Percentiles rank a stretch among this genome's conserved stretches.
phyloP scores from a whole-genome alignment of 495 filamentous ascomycete species.

The Choiromyces venosus region DNA sequence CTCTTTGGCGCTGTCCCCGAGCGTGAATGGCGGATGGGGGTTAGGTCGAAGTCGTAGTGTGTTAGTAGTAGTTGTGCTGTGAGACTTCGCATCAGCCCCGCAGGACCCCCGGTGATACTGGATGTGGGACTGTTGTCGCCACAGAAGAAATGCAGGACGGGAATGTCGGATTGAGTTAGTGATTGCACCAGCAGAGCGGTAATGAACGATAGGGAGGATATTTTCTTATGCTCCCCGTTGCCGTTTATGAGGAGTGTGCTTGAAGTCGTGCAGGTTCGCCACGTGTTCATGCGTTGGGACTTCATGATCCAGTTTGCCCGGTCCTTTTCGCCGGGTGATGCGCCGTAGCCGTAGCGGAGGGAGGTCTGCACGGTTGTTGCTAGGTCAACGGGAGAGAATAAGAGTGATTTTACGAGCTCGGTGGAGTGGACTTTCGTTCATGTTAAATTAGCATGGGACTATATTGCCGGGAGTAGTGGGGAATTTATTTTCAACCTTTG shows the following conservation, averaged over 20 bases:
- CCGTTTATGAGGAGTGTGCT: background rate
- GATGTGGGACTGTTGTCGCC: background rate
- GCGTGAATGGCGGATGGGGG: background rate
- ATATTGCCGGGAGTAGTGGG: background rate
- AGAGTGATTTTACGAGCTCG: background rate
- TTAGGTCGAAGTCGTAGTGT: background rate
- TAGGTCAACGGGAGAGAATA: background rate
- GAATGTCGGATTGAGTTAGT: background rate
- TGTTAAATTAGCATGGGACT: background rate
- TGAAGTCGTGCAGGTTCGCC: background rate
- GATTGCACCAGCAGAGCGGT: background rate
- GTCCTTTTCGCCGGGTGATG: background rate
- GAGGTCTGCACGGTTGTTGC: background rate
- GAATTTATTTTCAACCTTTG: background rate
- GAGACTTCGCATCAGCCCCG: background rate
- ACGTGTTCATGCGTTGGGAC: background rate
- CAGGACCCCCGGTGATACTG: background rate
- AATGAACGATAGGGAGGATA: background rate
- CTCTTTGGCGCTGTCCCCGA: background rate
- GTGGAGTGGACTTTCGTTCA: background rate
- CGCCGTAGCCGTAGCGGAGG: background rate
- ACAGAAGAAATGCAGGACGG: background rate
- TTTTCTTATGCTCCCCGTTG: background rate
- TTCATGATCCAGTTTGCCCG: background rate
- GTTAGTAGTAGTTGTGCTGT: background rate